Percentiles rank a stretch among this genome's conserved stretches.
phyloP scores from a whole-genome alignment of 805 yeast genomes.

The Blastobotrys peoriensis region DNA sequence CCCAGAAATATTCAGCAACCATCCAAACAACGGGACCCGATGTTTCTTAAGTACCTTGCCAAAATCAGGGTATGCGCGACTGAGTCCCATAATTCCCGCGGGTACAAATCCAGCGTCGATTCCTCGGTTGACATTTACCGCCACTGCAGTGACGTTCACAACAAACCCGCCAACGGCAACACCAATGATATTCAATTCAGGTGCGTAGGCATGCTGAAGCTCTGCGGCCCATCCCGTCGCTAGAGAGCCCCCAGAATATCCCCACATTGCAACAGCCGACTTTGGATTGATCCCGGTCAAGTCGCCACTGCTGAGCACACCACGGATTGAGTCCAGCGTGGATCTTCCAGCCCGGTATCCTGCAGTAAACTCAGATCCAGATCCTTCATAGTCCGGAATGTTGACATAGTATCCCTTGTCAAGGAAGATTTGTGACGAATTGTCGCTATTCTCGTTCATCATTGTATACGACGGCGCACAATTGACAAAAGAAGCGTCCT shows the following conservation, averaged over 20 bases:
- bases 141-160: conserved; percentile 15
- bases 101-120: conserved; percentile 21
- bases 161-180: conserved; percentile 24
- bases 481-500: conserved; percentile 18
- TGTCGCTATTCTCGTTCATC: conserved; percentile 10
- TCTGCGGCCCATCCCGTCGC: conserved; percentile 34
- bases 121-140: conserved; percentile 15
- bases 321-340: conserved; percentile 26
- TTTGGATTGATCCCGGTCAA: conserved; percentile 12
- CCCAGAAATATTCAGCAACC: conserved; percentile 6
- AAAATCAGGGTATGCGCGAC: conserved; percentile 19
- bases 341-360: conserved; percentile 22
- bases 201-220: conserved; percentile 22
- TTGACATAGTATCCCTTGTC: conserved; percentile 10
- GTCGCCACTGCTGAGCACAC: conserved; percentile 15
- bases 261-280: conserved; percentile 20
- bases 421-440: conserved; percentile 12
- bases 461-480: conserved; percentile 24
- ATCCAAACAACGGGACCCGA: conserved; percentile 6
- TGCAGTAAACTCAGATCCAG: conserved; percentile 14
- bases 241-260: conserved; percentile 25
- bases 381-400: conserved; percentile 19
- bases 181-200: conserved; percentile 23
- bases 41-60: conserved; percentile 7
- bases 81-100: conserved; percentile 22